Base-by-base conservation (phyloP, 2,329 filamentous ascomycete species). In the Ascochyta lentis region DNA sequence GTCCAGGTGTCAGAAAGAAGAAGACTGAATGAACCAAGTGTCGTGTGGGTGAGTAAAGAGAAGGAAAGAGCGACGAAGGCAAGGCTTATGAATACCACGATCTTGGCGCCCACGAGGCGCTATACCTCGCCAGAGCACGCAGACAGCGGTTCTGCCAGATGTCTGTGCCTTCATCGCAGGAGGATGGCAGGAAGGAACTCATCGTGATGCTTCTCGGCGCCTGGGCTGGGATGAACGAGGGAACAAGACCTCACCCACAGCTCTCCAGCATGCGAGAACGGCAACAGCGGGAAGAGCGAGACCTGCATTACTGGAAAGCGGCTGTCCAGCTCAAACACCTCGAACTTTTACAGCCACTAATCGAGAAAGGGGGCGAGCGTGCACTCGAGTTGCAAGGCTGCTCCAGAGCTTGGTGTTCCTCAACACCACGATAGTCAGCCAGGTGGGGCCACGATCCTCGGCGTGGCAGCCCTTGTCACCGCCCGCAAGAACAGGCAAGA, bases 271-370 rank as follows among this genome's bases (percentile, higher is more conserved):
- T 49, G 45, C 47, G 6, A 43, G 49, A 37, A 43, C 26, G 41
- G 27, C 44, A 39, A 49, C 23, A 33, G 59, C 16, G 13, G 26
- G 19, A 24, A 19, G 3, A 9, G 34, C 50, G 29, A 58, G 37
- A 50, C 5, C 15, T 26, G 48, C 40, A 58, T 38, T 52, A 63
- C 44, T 42, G 40, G 61, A 66, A 58, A 64, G 61, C 58, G 44
- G 56, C 62, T 26, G 47, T 49, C 44, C 55, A 71, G 63, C 34
- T 70, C 50, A 64, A 60, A 53, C 49, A 63, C 51, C 49, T 62
- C 56, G 49, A 9, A 35, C 35, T 29, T 49, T 56, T 40, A 49
- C 37, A 27, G 15, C 22, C 35, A 29, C n/a, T 31, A 2, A 12
- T 34, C 23, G 19, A 49, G 31, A 13, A 31, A 38, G 37, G 50